Percentiles rank a stretch among this genome's conserved stretches.
Evolutionary conservation across 1,284 basidiomycete species (phyloP).

Genomic region (Xerocomus amazonicus): DNA sequence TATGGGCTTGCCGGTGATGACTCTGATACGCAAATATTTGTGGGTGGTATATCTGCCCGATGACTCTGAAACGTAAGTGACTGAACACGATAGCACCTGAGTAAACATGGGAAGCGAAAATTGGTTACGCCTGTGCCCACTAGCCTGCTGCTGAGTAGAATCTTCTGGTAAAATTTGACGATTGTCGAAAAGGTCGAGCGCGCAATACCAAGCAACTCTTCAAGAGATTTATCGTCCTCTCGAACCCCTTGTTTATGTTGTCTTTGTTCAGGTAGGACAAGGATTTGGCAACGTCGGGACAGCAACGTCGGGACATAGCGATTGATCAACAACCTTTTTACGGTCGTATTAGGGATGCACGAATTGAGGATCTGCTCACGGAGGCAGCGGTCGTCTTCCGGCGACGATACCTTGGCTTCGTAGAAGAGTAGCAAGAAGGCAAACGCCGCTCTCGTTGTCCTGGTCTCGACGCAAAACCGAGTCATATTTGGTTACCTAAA

Average conservation of each 20-base stretch:
- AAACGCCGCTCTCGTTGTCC: constrained; percentile 17
- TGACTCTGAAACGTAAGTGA: no score
- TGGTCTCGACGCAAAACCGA: neutral
- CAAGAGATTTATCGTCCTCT: constrained; percentile 1
- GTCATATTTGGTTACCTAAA: constrained; percentile 12
- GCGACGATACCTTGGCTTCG: neutral
- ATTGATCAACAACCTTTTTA: constrained; percentile 16
- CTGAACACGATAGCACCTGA: neutral
- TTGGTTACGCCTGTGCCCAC: neutral
- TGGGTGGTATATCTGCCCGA: no score
- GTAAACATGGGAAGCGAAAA: no score
- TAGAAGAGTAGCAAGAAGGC: constrained; percentile 19
- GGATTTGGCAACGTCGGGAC: neutral
- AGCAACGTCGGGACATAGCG: constrained; percentile 2
- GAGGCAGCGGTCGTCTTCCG: neutral
- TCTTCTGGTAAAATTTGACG: constrained; percentile 2
- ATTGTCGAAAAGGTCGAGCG: constrained; percentile 9
- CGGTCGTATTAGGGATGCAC: neutral
- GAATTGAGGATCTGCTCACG: constrained; percentile 6
- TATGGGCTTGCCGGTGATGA: no score
- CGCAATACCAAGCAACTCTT: constrained; percentile 15
- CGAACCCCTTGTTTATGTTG: neutral
- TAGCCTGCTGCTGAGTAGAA: neutral
- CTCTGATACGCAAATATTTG: no score
- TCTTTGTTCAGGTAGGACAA: constrained; percentile 5